These are phyloP conservation scores for Trichoderma sp. DNA, from an alignment of 2,329 filamentous ascomycete genomes.

Conservation along the genomic window DNA sequence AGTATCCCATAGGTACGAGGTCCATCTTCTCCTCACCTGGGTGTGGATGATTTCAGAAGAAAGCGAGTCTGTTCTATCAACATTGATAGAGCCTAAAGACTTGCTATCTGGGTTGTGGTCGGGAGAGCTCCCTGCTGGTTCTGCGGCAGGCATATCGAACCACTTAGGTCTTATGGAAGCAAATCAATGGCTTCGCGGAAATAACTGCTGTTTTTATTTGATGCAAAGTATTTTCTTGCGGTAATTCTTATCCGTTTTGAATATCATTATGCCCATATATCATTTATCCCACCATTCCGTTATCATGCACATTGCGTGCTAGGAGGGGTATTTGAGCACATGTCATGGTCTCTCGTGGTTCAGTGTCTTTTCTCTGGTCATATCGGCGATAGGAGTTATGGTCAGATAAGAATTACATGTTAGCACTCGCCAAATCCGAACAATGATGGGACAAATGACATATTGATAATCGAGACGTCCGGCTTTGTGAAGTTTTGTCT, in stretches of 20 bases:
- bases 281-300: not conserved
- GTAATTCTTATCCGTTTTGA: not conserved
- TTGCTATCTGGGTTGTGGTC: not conserved
- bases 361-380: not conserved
- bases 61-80: not conserved
- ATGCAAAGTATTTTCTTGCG: not conserved
- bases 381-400: not conserved
- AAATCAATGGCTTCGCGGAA: not conserved
- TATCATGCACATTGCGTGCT: constrained; percentile 17
- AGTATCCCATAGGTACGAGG: constrained; percentile 49
- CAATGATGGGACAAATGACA: not conserved
- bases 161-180: not conserved
- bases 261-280: not conserved
- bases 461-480: not conserved
- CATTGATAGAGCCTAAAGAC: not conserved
- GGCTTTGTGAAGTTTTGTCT: not conserved
- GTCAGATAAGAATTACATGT: not conserved
- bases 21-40: constrained; percentile 32
- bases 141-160: not conserved
- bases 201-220: not conserved
- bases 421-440: not conserved
- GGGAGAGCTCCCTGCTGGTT: not conserved
- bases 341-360: not conserved
- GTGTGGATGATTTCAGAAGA: not conserved
- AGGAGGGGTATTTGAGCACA: constrained; percentile 9